Evolutionary conservation across 2,329 filamentous ascomycete species (phyloP).

Genomic region (Canariomyces notabilis): DNA sequence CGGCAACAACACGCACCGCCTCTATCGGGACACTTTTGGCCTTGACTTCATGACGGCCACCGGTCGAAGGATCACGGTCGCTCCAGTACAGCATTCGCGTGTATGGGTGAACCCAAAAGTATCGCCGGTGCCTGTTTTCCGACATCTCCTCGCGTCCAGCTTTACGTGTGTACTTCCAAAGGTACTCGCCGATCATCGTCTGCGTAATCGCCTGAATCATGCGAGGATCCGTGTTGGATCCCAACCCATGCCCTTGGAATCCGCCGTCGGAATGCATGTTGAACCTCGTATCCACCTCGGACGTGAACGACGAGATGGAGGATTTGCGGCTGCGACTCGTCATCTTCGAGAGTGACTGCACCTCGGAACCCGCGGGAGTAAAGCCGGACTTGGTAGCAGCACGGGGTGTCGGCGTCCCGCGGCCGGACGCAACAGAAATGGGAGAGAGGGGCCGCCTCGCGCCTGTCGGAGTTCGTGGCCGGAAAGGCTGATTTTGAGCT

Average conservation of each 20-base stretch:
- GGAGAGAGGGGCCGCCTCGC: conserved; percentile 41
- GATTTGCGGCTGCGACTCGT: conserved; percentile 57
- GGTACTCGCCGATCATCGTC: conserved; percentile 98
- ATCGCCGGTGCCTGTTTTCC: conserved; percentile 82
- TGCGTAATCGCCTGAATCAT: conserved; percentile 99
- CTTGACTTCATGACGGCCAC: conserved; percentile 68
- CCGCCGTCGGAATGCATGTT: conserved; percentile 62
- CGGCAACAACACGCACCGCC: conserved; percentile 82
- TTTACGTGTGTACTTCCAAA: conserved; percentile 99
- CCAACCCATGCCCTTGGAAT: conserved; percentile 54
- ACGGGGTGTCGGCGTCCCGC: conserved; percentile 55
- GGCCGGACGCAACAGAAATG: conserved; percentile 42
- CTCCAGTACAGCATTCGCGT: conserved; percentile 97
- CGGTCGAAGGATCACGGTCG: conserved; percentile 75
- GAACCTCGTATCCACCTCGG: conserved; percentile 88
- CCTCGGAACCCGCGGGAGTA: conserved; percentile 42
- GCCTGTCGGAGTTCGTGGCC: conserved; percentile 59
- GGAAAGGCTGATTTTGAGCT: conserved; percentile 36
- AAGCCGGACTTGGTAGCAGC: conserved; percentile 39
- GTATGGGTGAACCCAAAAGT: conserved; percentile 99
- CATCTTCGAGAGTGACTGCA: conserved; percentile 45
- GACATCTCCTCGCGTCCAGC: conserved; percentile 85
- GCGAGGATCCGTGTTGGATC: conserved; percentile 76
- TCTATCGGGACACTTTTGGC: conserved; percentile 93
- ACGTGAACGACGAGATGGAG: conserved; percentile 91